Evolutionary conservation across 441 rosid genomes (phyloP).

Genomic region (Erodium trifolium): DNA sequence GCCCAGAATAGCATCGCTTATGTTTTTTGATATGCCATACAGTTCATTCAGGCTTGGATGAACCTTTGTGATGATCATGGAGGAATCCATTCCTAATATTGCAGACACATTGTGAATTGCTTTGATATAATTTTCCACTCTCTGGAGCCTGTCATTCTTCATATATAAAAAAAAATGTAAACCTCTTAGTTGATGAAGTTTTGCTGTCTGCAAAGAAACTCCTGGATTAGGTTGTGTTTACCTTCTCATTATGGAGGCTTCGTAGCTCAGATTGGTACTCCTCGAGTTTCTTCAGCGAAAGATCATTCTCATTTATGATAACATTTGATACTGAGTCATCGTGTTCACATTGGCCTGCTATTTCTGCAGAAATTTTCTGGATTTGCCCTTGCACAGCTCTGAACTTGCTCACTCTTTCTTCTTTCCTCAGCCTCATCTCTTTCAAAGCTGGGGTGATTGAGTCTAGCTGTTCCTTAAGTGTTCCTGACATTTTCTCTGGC

Average conservation of each 20-base stretch:
- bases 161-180: conserved; percentile 13
- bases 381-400: conserved; percentile 70
- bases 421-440: conserved; percentile 82
- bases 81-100: conserved; percentile 82
- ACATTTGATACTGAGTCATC: conserved; percentile 53
- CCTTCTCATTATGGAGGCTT: conserved; percentile 83
- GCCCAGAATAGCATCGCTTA: conserved; percentile 69
- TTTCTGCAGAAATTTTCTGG: conserved; percentile 78
- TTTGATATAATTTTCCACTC: conserved; percentile 66
- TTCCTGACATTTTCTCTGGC: conserved; percentile 88
- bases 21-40: conserved; percentile 88
- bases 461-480: conserved; percentile 78
- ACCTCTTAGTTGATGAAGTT: conserved; percentile 4
- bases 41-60: conserved; percentile 86
- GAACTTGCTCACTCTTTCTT: conserved; percentile 74
- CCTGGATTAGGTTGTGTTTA: conserved; percentile 18
- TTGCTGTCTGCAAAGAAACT: neutral
- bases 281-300: conserved; percentile 82
- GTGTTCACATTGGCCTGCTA: conserved; percentile 71
- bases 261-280: conserved; percentile 81
- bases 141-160: conserved; percentile 74
- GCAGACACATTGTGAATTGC: conserved; percentile 54
- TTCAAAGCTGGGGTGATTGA: conserved; percentile 79
- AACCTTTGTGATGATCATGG: conserved; percentile 90
- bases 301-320: conserved; percentile 67